Conservation (phyloP, 2,329 filamentous ascomycete genomes). For the Penicillium fuscoglaucum region DNA sequence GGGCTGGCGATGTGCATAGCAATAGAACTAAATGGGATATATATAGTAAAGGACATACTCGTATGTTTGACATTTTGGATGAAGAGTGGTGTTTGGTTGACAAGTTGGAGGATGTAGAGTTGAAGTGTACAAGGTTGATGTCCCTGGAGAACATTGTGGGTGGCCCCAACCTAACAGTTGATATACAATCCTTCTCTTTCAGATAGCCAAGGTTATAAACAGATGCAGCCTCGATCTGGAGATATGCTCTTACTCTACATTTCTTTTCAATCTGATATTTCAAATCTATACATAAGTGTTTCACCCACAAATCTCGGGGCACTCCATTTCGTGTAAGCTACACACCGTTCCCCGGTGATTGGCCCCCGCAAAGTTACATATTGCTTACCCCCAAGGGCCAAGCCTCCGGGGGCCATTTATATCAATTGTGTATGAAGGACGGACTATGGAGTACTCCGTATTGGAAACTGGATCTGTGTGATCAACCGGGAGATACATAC, state of each 20-base stretch:
- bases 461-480: not conserved
- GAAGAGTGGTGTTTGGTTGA: not conserved
- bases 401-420: not conserved
- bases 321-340: not conserved
- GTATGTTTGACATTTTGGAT: constrained; percentile 23
- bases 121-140: not conserved
- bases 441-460: not conserved
- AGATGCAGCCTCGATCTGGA: not conserved
- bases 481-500: not conserved
- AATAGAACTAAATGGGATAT: not conserved
- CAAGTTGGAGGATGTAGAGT: not conserved
- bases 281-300: not conserved
- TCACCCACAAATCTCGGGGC: not conserved
- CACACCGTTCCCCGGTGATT: not conserved
- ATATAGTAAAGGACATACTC: constrained; percentile 13
- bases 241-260: not conserved
- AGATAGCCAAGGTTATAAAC: not conserved
- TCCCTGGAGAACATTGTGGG: not conserved
- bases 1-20: not conserved
- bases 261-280: not conserved
- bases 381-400: not conserved
- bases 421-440: not conserved
- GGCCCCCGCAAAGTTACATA: not conserved
- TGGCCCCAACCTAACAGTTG: not conserved
- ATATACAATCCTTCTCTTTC: not conserved